Evolutionary conservation across 805 yeast species (phyloP).

Genomic region (Debaryomyces tyrocola): DNA sequence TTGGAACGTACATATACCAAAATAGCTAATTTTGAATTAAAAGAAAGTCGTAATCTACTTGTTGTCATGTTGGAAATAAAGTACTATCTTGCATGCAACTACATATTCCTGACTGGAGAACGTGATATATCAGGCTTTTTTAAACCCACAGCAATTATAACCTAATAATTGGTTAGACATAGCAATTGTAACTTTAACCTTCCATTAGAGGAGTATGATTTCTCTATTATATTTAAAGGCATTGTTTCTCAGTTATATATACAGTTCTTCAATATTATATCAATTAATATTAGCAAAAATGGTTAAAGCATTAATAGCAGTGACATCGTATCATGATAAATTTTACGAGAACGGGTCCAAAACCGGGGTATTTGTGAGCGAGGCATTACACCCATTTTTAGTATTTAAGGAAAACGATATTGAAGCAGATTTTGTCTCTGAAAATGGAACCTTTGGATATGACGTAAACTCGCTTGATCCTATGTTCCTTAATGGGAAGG

Average conservation of each 20-base stretch:
- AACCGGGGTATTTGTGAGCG: slow-evolving; percentile 55
- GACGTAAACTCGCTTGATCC: slow-evolving; percentile 49
- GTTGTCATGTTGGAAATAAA: neutral
- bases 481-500: slow-evolving; percentile 40
- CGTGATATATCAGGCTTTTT: neutral
- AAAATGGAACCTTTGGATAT: slow-evolving; percentile 50
- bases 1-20: neutral
- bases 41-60: neutral
- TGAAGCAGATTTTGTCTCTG: slow-evolving; percentile 53
- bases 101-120: neutral
- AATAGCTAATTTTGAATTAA: neutral
- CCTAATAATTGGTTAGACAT: neutral
- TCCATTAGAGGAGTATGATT: neutral
- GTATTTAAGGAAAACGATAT: slow-evolving; percentile 31
- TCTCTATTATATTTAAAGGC: neutral
- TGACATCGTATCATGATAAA: slow-evolving; percentile 35
- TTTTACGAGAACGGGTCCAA: slow-evolving; percentile 55
- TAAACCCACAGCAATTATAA: neutral
- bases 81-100: neutral
- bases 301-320: slow-evolving; percentile 36
- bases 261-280: neutral
- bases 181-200: neutral
- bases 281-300: slow-evolving; percentile 3
- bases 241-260: neutral
- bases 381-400: slow-evolving; percentile 55